phyloP scores from a whole-genome alignment of 129 eudicot species.

The Cynara cardunculus region DNA sequence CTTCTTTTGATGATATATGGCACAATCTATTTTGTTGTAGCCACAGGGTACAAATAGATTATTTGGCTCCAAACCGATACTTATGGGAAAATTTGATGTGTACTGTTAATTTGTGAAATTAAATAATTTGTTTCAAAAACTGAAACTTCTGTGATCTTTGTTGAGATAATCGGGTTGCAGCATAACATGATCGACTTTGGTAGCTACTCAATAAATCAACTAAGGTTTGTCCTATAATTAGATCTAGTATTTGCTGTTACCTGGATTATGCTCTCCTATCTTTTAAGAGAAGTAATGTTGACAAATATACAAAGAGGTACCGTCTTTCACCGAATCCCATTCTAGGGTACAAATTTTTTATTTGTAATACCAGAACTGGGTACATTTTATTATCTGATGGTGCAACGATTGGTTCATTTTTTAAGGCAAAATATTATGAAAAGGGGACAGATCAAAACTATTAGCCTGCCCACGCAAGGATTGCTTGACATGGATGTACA shows the following conservation, averaged over 20 bases:
- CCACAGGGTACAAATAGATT: background rate
- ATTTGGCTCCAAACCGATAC: conserved; percentile 10
- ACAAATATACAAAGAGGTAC: background rate
- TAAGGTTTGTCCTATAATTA: background rate
- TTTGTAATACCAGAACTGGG: background rate
- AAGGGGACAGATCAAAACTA: no score
- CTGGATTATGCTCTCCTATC: background rate
- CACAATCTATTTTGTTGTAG: background rate
- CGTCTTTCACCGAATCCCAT: background rate
- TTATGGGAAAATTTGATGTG: background rate
- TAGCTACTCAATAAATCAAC: background rate
- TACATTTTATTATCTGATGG: no score
- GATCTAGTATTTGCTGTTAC: background rate
- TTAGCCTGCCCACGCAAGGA: no score
- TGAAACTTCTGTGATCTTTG: background rate
- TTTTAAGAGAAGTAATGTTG: background rate
- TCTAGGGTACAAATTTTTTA: background rate
- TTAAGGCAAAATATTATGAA: no score
- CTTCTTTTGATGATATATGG: conserved; percentile 4
- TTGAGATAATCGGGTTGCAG: background rate
- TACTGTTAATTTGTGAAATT: background rate
- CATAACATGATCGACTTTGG: background rate
- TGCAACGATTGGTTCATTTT: no score
- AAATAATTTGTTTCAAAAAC: background rate
- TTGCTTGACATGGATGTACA: no score